Conservation (phyloP, 2,329 filamentous ascomycete species). For the Trichoderma sp. region DNA sequence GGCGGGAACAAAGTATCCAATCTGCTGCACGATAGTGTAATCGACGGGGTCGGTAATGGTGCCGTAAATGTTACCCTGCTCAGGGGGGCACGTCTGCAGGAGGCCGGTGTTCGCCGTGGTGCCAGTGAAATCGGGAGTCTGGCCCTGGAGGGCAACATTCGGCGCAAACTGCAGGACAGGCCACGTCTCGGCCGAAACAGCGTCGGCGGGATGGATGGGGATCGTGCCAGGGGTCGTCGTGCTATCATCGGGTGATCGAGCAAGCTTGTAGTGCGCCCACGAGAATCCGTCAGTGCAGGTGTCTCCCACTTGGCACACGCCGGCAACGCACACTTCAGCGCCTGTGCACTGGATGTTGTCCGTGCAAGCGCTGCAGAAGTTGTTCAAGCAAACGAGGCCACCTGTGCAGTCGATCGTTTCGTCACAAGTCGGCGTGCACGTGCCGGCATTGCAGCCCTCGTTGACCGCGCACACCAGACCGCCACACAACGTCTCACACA, state of each 20-base stretch:
- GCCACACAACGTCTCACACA: not conserved
- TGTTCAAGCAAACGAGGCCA: not conserved
- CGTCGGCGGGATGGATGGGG: not conserved
- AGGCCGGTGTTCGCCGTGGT: not conserved
- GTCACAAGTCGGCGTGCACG: not conserved
- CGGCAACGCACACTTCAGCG: not conserved
- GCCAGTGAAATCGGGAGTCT: not conserved
- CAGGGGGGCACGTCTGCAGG: not conserved
- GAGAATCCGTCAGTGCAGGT: not conserved
- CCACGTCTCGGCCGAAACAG: not conserved
- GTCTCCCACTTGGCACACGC: not conserved
- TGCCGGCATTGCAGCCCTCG: not conserved
- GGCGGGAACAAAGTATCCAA: conserved; percentile 9
- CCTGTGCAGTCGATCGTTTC: not conserved
- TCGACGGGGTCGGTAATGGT: not conserved
- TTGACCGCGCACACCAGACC: not conserved
- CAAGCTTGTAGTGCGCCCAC: conserved; percentile 6
- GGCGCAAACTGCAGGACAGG: conserved; percentile 1
- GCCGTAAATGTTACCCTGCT: not conserved
- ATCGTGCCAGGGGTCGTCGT: not conserved
- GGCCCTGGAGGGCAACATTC: not conserved
- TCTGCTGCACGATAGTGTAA: conserved; percentile 17
- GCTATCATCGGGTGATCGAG: not conserved
- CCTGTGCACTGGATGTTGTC: not conserved
- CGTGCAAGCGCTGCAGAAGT: not conserved